phyloP scores from a whole-genome alignment of 169 alveolate genomes.

The Plasmodium inui region DNA sequence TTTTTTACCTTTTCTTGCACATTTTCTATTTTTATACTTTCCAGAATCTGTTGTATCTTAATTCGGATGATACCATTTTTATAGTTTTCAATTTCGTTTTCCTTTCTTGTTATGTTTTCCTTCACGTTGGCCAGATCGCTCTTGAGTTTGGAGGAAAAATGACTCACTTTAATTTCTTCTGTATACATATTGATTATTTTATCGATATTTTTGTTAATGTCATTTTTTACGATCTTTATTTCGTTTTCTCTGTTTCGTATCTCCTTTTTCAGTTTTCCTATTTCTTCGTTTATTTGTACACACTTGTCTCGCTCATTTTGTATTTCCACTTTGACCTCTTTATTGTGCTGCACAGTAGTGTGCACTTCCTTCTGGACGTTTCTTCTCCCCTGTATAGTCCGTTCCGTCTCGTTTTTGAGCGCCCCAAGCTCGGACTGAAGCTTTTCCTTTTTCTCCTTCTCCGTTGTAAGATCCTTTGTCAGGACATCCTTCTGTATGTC shows the following conservation, averaged over 20 bases:
- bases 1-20: slow-evolving; percentile 35
- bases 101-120: slow-evolving; percentile 65
- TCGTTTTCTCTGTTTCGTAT: slow-evolving; percentile 10
- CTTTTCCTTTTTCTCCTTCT: slow-evolving; percentile 52
- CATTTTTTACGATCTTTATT: slow-evolving; percentile 50
- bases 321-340: slow-evolving; percentile 3
- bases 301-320: slow-evolving; percentile 29
- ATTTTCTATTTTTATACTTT: slow-evolving; percentile 69
- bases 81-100: slow-evolving; percentile 68
- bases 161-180: slow-evolving; percentile 46
- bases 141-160: slow-evolving; percentile 36
- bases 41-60: slow-evolving; percentile 66
- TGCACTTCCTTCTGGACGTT: background rate
- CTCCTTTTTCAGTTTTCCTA: slow-evolving; percentile 27
- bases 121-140: slow-evolving; percentile 22
- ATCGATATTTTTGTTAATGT: slow-evolving; percentile 51
- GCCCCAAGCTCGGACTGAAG: slow-evolving; percentile 8
- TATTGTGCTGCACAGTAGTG: background rate
- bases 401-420: slow-evolving; percentile 20
- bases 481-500: slow-evolving; percentile 29
- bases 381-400: background rate
- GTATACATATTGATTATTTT: slow-evolving; percentile 43
- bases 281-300: slow-evolving; percentile 11
- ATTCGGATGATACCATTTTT: slow-evolving; percentile 57
- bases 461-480: background rate